Percentiles rank a stretch among this genome's conserved stretches.
Conservation (phyloP, 768 basidiomycete genomes). For the Clavulina sp. region DNA sequence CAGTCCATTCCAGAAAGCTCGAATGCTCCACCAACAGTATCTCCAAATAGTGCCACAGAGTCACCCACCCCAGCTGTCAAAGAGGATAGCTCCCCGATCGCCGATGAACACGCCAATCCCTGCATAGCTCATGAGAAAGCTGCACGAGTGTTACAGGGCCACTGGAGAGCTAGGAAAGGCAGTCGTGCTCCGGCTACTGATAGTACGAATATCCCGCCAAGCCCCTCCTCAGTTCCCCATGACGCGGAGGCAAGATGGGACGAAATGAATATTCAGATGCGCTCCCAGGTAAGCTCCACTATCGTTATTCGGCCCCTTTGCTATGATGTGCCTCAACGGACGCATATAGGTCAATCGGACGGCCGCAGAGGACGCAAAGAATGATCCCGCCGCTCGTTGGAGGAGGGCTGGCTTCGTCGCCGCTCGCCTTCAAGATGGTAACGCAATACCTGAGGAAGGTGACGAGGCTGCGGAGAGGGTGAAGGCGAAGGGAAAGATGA, state of each 20-base stretch:
- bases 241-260: not conserved
- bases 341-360: constrained; percentile 17
- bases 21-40: no score
- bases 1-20: no score
- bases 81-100: no score
- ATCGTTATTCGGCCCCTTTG: not conserved
- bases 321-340: not conserved
- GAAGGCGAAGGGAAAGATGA: constrained; percentile 1
- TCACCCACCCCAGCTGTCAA: no score
- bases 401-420: constrained; percentile 28
- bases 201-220: not conserved
- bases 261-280: not conserved
- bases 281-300: not conserved
- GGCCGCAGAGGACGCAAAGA: constrained; percentile 29
- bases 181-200: not conserved
- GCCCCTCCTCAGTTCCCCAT: no score
- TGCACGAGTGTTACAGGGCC: not conserved
- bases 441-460: constrained; percentile 19
- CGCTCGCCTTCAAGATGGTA: constrained; percentile 26
- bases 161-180: not conserved
- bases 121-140: no score
- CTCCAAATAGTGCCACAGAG: no score
- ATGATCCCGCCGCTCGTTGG: constrained; percentile 31
- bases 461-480: constrained; percentile 17
- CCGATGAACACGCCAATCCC: no score